Percentiles rank a stretch among this genome's conserved stretches.
Conservation (phyloP, 2,329 filamentous ascomycete species). For the Aspergillus awamori region DNA sequence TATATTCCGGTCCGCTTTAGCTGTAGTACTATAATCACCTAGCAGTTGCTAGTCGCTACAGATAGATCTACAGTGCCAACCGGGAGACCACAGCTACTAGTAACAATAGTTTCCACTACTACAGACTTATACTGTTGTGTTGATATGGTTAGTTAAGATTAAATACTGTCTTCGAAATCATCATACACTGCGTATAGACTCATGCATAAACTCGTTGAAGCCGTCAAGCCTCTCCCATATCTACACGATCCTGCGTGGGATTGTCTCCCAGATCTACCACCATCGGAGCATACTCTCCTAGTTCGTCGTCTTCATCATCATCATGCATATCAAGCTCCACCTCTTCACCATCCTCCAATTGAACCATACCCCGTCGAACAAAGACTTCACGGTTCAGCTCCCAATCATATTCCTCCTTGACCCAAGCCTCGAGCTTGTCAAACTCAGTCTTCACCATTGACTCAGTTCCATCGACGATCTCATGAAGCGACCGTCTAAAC, state of each 20-base stretch:
- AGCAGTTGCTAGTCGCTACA: no score
- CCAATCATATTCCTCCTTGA: slow-evolving; percentile 61
- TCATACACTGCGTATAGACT: not conserved
- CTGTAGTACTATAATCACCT: no score
- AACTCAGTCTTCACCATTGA: slow-evolving; percentile 55
- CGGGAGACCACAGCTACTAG: no score
- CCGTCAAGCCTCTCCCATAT: not conserved
- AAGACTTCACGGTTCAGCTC: slow-evolving; percentile 56
- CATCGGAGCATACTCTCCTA: slow-evolving; percentile 65
- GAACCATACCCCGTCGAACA: slow-evolving; percentile 60
- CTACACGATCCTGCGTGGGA: not conserved
- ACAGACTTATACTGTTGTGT: no score
- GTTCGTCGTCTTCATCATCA: slow-evolving; percentile 66
- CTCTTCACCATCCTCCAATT: slow-evolving; percentile 65
- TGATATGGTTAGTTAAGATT: no score
- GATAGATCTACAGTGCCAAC: no score
- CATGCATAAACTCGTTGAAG: no score
- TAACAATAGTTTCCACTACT: no score
- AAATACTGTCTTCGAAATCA: not conserved
- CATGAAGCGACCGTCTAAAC: slow-evolving; percentile 57
- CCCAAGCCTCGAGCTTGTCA: slow-evolving; percentile 57
- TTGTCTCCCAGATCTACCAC: slow-evolving; percentile 55
- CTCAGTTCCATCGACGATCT: slow-evolving; percentile 42
- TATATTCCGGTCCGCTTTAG: no score
- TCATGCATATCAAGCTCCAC: slow-evolving; percentile 63